Evolutionary conservation across 805 yeast genomes (phyloP).

Genomic region (Cyberlindnera galapagoensis): DNA sequence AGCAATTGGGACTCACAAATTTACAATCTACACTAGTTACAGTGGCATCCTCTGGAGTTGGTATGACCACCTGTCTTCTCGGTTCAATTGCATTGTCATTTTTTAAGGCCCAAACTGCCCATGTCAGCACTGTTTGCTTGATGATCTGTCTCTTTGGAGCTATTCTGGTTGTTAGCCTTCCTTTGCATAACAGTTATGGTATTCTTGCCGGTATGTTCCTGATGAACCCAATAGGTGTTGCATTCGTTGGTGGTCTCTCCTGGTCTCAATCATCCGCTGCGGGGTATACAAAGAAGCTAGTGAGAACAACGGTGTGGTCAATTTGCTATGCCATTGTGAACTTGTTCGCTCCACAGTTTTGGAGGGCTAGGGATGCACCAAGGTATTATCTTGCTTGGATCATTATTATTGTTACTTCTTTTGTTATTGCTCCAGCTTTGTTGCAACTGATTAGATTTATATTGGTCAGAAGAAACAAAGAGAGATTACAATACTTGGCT

Average conservation of each 20-base stretch:
- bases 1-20: constrained; percentile 30
- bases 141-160: constrained; percentile 27
- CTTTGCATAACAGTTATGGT: constrained; percentile 32
- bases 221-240: constrained; percentile 24
- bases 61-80: constrained; percentile 25
- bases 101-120: constrained; percentile 29
- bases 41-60: constrained; percentile 30
- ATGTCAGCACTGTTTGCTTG: constrained; percentile 14
- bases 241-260: constrained; percentile 21
- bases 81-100: constrained; percentile 26
- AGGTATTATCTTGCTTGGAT: constrained; percentile 39
- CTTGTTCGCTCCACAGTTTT: constrained; percentile 42
- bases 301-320: constrained; percentile 33
- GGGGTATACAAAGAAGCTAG: constrained; percentile 39
- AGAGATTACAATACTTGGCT: constrained; percentile 22
- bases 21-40: constrained; percentile 41
- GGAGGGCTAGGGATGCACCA: constrained; percentile 37
- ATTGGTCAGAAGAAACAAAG: constrained; percentile 21
- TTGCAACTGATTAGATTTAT: constrained; percentile 32
- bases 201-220: constrained; percentile 27
- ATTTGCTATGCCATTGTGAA: constrained; percentile 36
- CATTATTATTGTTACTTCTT: constrained; percentile 42
- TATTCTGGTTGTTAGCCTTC: constrained; percentile 32
- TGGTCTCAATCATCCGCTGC: constrained; percentile 23
- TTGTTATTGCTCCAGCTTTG: constrained; percentile 30